These are phyloP conservation scores for Dorcoceras hygrometricum DNA, from an alignment of 257 asterid genomes.

Conservation along the genomic window DNA sequence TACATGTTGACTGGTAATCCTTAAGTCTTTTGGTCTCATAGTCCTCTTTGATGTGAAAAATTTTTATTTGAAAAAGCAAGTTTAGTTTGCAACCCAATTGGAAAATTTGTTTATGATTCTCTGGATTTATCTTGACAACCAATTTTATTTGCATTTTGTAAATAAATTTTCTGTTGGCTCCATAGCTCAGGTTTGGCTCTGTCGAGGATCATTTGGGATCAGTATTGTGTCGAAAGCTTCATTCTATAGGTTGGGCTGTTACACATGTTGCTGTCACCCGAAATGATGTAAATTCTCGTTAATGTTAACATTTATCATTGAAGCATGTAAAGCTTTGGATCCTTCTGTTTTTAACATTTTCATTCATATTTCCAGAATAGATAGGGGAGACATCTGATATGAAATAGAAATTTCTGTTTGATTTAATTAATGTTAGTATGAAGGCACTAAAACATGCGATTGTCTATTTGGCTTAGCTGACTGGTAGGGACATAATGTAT, in stretches of 20 bases:
- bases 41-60: not conserved
- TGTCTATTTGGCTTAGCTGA: not conserved
- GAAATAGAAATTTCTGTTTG: not conserved
- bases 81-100: slow-evolving; percentile 16
- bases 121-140: slow-evolving; percentile 12
- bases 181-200: slow-evolving; percentile 97
- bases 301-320: not conserved
- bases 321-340: slow-evolving; percentile 3
- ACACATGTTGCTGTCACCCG: slow-evolving; percentile 56
- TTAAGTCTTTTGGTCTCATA: not conserved
- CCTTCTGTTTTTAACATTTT: not conserved
- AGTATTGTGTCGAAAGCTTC: slow-evolving; percentile 55
- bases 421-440: not conserved
- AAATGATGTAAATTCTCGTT: slow-evolving; percentile 59
- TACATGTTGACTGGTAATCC: not conserved
- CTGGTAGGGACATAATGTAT: not conserved
- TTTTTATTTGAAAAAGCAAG: slow-evolving; percentile 8
- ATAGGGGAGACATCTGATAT: not conserved
- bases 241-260: slow-evolving; percentile 74
- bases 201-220: slow-evolving; percentile 72
- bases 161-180: slow-evolving; percentile 47
- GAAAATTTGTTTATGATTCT: not conserved
- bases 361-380: not conserved
- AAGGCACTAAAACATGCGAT: not conserved
- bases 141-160: slow-evolving; percentile 30